Evolutionary conservation across 805 yeast genomes (phyloP).

Genomic region (Hyphopichia homilentoma): DNA sequence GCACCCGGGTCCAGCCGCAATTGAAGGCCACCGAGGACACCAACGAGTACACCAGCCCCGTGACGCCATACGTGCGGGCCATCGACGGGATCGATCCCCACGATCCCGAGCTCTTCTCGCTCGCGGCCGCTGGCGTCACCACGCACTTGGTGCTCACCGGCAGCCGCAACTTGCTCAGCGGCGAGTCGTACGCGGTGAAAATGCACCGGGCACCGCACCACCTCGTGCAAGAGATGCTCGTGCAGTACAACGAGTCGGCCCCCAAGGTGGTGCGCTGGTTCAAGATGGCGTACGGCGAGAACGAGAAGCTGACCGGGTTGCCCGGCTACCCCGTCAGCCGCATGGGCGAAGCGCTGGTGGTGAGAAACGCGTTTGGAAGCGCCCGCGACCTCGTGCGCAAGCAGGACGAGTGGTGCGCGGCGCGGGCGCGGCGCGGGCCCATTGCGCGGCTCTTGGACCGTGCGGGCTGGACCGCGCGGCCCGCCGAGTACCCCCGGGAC

Average conservation of each 20-base stretch:
- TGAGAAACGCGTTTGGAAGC: constrained; percentile 1
- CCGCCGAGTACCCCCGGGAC: constrained; percentile 2
- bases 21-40: constrained; percentile 6
- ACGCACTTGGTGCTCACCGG: constrained; percentile 6
- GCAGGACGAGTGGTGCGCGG: constrained; percentile 5
- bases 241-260: constrained; percentile 4
- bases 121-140: constrained; percentile 5
- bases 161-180: constrained; percentile 4
- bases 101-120: constrained; percentile 4
- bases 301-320: constrained; percentile 1
- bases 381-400: neutral
- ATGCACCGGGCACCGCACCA: constrained; percentile 4
- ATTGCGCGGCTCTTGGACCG: no score
- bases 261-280: constrained; percentile 5
- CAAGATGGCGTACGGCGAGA: constrained; percentile 6
- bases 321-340: constrained; percentile 5
- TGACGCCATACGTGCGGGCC: constrained; percentile 6
- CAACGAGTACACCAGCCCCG: constrained; percentile 4
- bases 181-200: constrained; percentile 5
- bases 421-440: no score
- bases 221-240: constrained; percentile 3
- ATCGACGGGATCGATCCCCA: constrained; percentile 6
- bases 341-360: constrained; percentile 6
- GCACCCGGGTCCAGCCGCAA: constrained; percentile 7
- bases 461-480: no score